Conservation (phyloP, 208 protist species). For the Acanthamoeba sp. region DNA sequence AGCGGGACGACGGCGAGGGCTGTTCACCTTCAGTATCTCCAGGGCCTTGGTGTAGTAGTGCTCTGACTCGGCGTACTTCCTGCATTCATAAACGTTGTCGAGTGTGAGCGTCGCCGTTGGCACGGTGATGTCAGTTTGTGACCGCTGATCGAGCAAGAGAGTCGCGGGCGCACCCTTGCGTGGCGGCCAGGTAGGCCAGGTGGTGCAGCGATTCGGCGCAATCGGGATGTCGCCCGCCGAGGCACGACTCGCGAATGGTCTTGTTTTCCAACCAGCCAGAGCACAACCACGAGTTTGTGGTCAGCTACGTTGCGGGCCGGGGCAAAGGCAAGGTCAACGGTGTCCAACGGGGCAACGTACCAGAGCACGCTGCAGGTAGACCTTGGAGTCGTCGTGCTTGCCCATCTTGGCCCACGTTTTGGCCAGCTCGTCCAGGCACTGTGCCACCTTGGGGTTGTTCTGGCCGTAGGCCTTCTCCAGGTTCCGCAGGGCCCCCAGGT, state of each 20-base stretch:
- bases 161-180: slow-evolving; percentile 54
- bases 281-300: background rate
- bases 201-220: slow-evolving; percentile 70
- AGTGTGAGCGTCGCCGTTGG: background rate
- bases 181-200: slow-evolving; percentile 70
- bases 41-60: slow-evolving; percentile 65
- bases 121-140: no score
- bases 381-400: slow-evolving; percentile 64
- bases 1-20: background rate
- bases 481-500: slow-evolving; percentile 71
- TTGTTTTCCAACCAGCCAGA: no score
- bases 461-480: slow-evolving; percentile 70
- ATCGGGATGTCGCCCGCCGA: slow-evolving; percentile 63
- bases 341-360: slow-evolving; percentile 8
- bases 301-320: background rate
- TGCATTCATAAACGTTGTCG: background rate
- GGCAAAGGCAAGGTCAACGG: background rate
- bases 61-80: slow-evolving; percentile 70
- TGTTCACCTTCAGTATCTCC: slow-evolving; percentile 50
- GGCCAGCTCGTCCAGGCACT: slow-evolving; percentile 74
- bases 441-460: slow-evolving; percentile 72
- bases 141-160: background rate
- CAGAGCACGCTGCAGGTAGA: slow-evolving; percentile 52
- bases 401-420: slow-evolving; percentile 75
- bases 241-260: slow-evolving; percentile 53